A percentile compares a stretch with the other conserved stretches of the same genome.
Conservation (phyloP, 768 basidiomycete genomes). For the Rhodotorula graminis region DNA sequence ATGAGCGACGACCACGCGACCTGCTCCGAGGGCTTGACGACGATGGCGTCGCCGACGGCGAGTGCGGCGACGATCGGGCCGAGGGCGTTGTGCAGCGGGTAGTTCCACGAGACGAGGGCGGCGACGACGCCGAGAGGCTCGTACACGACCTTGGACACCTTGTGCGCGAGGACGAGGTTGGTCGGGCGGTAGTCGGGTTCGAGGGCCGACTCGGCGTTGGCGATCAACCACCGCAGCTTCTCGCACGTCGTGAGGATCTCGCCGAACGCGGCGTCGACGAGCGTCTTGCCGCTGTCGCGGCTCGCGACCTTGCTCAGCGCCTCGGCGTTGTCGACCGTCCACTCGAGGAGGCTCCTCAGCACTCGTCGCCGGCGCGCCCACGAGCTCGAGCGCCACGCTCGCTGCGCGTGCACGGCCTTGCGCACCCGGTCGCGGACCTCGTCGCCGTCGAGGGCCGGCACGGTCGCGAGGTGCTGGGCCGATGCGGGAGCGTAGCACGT, state of each 20-base stretch:
- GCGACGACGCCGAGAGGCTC: slow-evolving; percentile 90
- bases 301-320: slow-evolving; percentile 78
- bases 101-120: slow-evolving; percentile 76
- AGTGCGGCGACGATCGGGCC: slow-evolving; percentile 87
- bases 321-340: slow-evolving; percentile 88
- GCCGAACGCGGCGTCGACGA: slow-evolving; percentile 87
- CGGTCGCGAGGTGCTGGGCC: slow-evolving; percentile 70
- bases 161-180: slow-evolving; percentile 51
- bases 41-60: slow-evolving; percentile 82
- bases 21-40: slow-evolving; percentile 86
- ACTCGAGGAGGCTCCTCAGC: slow-evolving; percentile 77
- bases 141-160: slow-evolving; percentile 54
- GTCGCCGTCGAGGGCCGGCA: slow-evolving; percentile 65
- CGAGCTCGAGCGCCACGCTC: slow-evolving; percentile 65
- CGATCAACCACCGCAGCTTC: slow-evolving; percentile 87
- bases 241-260: slow-evolving; percentile 92
- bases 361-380: slow-evolving; percentile 78
- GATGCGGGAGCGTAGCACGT: slow-evolving; percentile 91
- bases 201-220: slow-evolving; percentile 73
- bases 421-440: slow-evolving; percentile 72
- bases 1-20: slow-evolving; percentile 79
- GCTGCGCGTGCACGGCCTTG: slow-evolving; percentile 63
- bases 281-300: slow-evolving; percentile 90
- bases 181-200: slow-evolving; percentile 66
- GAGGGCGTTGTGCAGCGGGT: slow-evolving; percentile 73